A percentile compares a stretch with the other conserved stretches of the same genome.
Evolutionary conservation across 768 basidiomycete species (phyloP).

Genomic region (Lentinus tigrinus): DNA sequence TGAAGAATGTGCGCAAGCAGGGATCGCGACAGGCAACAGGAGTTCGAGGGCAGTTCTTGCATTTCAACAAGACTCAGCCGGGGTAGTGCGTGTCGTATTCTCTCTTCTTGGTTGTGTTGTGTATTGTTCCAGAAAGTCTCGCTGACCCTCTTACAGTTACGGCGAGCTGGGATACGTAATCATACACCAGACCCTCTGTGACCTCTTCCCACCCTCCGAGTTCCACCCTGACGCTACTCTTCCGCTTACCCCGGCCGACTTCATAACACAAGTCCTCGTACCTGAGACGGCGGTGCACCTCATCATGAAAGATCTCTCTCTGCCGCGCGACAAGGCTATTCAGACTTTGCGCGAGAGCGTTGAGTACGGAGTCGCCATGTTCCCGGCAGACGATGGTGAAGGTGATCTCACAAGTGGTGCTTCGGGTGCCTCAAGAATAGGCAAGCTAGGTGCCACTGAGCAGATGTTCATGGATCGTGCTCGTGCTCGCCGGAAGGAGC

Average conservation of each 20-base stretch:
- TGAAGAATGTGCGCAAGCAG: constrained; percentile 59
- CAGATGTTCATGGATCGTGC: constrained; percentile 46
- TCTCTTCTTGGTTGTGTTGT: no score
- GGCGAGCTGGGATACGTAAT: constrained; percentile 83
- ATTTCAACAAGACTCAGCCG: constrained; percentile 80
- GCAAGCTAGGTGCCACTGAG: constrained; percentile 38
- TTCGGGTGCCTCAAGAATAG: neutral
- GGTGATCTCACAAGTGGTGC: constrained; percentile 21
- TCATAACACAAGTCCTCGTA: constrained; percentile 81
- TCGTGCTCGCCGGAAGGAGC: constrained; percentile 37
- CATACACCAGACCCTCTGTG: constrained; percentile 73
- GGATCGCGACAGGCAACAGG: constrained; percentile 67
- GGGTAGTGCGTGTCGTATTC: constrained; percentile 70
- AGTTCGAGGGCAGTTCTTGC: constrained; percentile 72
- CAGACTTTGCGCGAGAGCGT: constrained; percentile 71
- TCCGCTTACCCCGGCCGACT: constrained; percentile 73
- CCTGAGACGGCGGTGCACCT: constrained; percentile 83
- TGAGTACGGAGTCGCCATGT: constrained; percentile 83
- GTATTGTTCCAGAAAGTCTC: neutral
- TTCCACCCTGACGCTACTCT: constrained; percentile 52
- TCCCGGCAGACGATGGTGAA: constrained; percentile 56
- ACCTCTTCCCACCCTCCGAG: constrained; percentile 65
- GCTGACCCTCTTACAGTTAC: constrained; percentile 51
- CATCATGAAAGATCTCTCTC: constrained; percentile 72
- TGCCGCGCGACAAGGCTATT: constrained; percentile 50